Base-by-base conservation (phyloP, 805 yeast species). In the Torulaspora gathmanii region DNA sequence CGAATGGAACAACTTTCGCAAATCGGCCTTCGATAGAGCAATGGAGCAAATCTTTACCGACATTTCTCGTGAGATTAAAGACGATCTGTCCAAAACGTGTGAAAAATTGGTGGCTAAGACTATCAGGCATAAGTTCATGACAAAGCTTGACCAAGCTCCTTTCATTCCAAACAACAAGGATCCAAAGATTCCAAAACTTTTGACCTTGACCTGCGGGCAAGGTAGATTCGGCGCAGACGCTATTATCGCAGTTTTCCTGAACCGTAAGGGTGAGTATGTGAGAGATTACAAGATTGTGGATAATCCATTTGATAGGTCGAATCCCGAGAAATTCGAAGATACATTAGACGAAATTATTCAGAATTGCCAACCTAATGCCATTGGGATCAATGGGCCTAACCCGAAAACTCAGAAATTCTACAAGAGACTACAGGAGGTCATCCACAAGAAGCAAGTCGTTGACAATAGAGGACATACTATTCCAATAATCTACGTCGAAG, bases 111-210 rank as follows among this genome's bases (percentile, higher is more conserved):
- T 93, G 36, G 81, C 81, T 40, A 75, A 72, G 46, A 82, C 82
- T 47, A 79, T 91, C 28, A 82, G 98, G 54, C 74, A 76, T 34
- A 71, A 76, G 23, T 84, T 91, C 58, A 70, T 79, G 62, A 73
- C 77, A 17, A 83, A 82, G 57, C 73, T 93, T 28, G 93, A 91
- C 63, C 98, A 90, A 70, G 96, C 98, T 2, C 97, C 99, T 26
- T 90, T 71, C 65, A 81, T 85, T 54, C 96, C 98, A 5, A 74
- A 77, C 37, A 83, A 86, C 4, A 83, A 75, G 53, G 86, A 79
- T 35, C 96, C 97, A 36, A 85, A 95, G 4, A 74, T 80, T 42
- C 96, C 99, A 16, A 81, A 85, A 50, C 91, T 88, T 0, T 70
- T 93, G 52, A 80, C 96, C 0, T 57, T 93, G 25, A 78, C 95